These are phyloP conservation scores for Leishmania tarentolae DNA, from an alignment of 208 protist genomes.

Conservation along the genomic window DNA sequence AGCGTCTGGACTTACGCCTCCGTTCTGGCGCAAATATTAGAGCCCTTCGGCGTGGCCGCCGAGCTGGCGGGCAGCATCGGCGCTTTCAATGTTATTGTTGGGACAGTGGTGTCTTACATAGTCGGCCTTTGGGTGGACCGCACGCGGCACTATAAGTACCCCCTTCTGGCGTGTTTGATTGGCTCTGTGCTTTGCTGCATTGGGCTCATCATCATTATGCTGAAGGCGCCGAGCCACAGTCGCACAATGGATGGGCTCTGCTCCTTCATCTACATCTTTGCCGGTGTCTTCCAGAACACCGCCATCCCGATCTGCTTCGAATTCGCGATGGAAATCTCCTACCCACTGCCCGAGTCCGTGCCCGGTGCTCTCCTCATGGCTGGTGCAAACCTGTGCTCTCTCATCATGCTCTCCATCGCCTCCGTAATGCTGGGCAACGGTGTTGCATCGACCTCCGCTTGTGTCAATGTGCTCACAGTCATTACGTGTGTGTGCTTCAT, in stretches of 20 bases:
- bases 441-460: conserved; percentile 23
- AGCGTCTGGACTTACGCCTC: conserved; percentile 75
- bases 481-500: conserved; percentile 47
- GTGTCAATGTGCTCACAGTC: conserved; percentile 57
- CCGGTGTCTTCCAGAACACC: conserved; percentile 72
- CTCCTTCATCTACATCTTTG: conserved; percentile 60
- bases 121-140: conserved; percentile 63
- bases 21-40: conserved; percentile 66
- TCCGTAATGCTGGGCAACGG: conserved; percentile 61
- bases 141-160: conserved; percentile 52
- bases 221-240: conserved; percentile 41
- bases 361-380: conserved; percentile 73
- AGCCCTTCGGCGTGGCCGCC: conserved; percentile 60
- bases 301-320: conserved; percentile 76
- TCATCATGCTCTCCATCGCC: conserved; percentile 56
- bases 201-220: conserved; percentile 55
- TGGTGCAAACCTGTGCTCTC: conserved; percentile 60
- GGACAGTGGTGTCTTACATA: conserved; percentile 52
- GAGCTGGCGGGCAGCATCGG: conserved; percentile 59
- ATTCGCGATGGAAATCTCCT: conserved; percentile 76
- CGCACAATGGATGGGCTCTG: conserved; percentile 37
- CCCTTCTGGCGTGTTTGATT: conserved; percentile 47
- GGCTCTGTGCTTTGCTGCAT: conserved; percentile 51
- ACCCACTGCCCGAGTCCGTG: conserved; percentile 64
- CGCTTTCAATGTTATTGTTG: conserved; percentile 54